Conservation (phyloP, 2,329 filamentous ascomycete species). For the Aspergillus glaucus region DNA sequence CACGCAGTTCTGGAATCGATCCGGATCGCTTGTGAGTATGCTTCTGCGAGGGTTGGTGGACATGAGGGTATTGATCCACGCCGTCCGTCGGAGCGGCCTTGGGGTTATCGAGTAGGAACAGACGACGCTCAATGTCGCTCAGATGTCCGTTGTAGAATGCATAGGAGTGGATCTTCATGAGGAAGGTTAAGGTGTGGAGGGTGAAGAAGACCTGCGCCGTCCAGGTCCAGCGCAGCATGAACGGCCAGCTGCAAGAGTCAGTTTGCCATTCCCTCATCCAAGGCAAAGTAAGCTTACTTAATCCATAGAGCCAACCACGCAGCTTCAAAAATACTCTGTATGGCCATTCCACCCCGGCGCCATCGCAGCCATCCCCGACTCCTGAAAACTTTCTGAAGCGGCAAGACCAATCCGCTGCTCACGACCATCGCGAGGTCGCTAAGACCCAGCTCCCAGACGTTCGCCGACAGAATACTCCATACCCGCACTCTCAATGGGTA, state of each 20-base stretch:
- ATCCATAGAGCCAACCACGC: conserved; percentile 80
- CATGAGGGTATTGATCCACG: conserved; percentile 68
- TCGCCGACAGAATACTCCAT: conserved; percentile 80
- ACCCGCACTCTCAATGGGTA: conserved; percentile 78
- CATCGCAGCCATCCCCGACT: conserved; percentile 59
- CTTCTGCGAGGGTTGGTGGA: conserved; percentile 21
- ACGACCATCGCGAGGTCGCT: conserved; percentile 81
- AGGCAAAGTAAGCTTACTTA: conserved; percentile 37
- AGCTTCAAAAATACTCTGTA: conserved; percentile 78
- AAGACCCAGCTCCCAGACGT: conserved; percentile 78
- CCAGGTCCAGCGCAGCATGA: conserved; percentile 86
- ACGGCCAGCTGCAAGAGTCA: conserved; percentile 58
- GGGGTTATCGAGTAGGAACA: conserved; percentile 76
- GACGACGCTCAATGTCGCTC: conserved; percentile 73
- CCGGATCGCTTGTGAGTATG: conserved; percentile 39
- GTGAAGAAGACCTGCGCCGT: conserved; percentile 93
- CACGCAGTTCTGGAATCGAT: conserved; percentile 63
- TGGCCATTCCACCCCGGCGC: conserved; percentile 66
- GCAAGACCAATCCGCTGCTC: conserved; percentile 64
- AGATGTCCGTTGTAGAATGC: conserved; percentile 97
- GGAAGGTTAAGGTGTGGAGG: conserved; percentile 79
- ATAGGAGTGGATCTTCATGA: conserved; percentile 99
- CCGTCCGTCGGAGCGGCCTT: conserved; percentile 58
- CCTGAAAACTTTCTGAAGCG: conserved; percentile 64
- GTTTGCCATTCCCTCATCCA: neutral